Percentiles rank a stretch among this genome's conserved stretches.
Conservation (phyloP, 2,329 filamentous ascomycete genomes). For the Rhytidhysteron rufulum region DNA sequence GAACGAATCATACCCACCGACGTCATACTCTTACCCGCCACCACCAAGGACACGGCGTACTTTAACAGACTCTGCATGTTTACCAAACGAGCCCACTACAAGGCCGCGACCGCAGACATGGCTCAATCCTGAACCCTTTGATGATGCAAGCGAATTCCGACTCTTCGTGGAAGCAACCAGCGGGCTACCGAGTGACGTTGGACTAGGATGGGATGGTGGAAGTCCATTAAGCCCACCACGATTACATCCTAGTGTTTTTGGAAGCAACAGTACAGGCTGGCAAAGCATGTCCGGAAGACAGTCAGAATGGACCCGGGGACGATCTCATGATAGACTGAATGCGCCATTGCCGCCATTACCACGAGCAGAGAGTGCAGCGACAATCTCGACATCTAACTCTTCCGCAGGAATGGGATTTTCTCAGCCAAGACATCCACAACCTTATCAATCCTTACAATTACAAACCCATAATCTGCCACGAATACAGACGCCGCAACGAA, state of each 20-base stretch:
- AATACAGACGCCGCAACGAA: background rate
- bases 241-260: constrained; percentile 12
- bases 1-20: constrained; percentile 16
- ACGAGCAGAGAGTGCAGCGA: background rate
- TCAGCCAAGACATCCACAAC: no score
- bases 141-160: constrained; percentile 32
- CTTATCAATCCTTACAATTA: background rate
- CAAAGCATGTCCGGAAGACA: no score
- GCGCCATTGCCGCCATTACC: background rate
- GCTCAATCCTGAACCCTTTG: constrained; percentile 29
- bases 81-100: constrained; percentile 11
- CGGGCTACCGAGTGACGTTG: constrained; percentile 21
- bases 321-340: background rate
- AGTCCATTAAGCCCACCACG: constrained; percentile 23
- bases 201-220: background rate
- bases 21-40: no score
- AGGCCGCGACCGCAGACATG: constrained; percentile 29
- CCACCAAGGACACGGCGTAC: constrained; percentile 21
- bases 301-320: background rate
- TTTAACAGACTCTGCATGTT: constrained; percentile 19
- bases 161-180: constrained; percentile 38
- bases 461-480: background rate
- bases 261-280: background rate
- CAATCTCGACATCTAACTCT: no score
- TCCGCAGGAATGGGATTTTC: no score